Evolutionary conservation across 2,329 filamentous ascomycete genomes (phyloP).

Genomic region (Pseudocercospora vitis): DNA sequence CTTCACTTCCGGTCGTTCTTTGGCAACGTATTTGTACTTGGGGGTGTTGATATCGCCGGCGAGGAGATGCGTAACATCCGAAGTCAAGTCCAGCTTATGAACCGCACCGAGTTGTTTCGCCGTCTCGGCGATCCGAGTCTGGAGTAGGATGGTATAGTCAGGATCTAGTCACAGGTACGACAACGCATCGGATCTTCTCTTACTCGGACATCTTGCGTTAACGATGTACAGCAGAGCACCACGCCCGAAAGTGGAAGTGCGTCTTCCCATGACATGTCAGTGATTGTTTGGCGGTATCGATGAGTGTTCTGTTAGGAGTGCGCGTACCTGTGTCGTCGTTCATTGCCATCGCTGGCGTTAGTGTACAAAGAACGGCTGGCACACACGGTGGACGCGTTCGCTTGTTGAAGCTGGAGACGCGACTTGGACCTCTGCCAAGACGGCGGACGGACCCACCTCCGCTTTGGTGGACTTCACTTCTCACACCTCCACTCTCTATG

Average conservation of each 20-base stretch:
- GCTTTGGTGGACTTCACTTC: no score
- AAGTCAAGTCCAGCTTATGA: conserved; percentile 90
- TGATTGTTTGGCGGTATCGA: not conserved
- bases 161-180: conserved; percentile 4
- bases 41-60: conserved; percentile 85
- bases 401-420: not conserved
- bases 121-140: conserved; percentile 51
- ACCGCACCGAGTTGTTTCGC: conserved; percentile 79
- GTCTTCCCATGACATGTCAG: conserved; percentile 17
- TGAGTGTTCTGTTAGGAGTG: conserved; percentile 7
- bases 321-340: conserved; percentile 17
- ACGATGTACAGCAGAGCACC: conserved; percentile 38
- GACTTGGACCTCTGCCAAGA: conserved; percentile 1
- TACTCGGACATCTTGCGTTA: conserved; percentile 38
- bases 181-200: conserved; percentile 15
- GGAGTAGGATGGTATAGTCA: conserved; percentile 9
- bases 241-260: conserved; percentile 31
- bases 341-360: conserved; percentile 22
- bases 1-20: conserved; percentile 80
- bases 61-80: conserved; percentile 90
- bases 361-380: not conserved
- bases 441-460: not conserved
- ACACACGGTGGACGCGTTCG: conserved; percentile 8
- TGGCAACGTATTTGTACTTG: conserved; percentile 95
- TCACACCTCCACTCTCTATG: no score